Conservation (phyloP, 257 asterid species). For the Primulina tabacum region DNA sequence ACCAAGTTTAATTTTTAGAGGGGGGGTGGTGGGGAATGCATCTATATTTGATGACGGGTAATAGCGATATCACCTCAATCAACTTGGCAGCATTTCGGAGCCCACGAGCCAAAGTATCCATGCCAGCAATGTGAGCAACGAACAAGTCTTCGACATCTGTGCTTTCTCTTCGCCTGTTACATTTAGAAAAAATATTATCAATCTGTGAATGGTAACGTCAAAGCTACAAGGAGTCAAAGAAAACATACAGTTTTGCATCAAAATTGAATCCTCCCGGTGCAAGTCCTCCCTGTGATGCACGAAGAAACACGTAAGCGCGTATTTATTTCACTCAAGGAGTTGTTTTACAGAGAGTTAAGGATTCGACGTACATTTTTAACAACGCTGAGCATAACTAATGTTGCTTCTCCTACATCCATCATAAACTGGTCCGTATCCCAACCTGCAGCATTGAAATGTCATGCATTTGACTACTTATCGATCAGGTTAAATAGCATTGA, state of each 20-base stretch:
- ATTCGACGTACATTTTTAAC: conserved; percentile 59
- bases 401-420: conserved; percentile 96
- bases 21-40: too few relatives aligned
- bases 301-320: not conserved
- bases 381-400: conserved; percentile 77
- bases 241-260: conserved; percentile 84
- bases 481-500: not conserved
- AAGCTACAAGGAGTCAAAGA: not conserved
- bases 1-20: not conserved
- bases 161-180: conserved; percentile 87
- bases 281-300: conserved; percentile 68
- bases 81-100: conserved; percentile 87
- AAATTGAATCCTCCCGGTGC: conserved; percentile 99
- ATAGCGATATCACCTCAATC: conserved; percentile 48
- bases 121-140: conserved; percentile 91
- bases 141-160: conserved; percentile 92
- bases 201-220: not conserved
- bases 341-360: not conserved
- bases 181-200: not conserved
- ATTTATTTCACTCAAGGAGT: not conserved
- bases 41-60: not conserved
- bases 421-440: conserved; percentile 99
- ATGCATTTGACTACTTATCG: not conserved
- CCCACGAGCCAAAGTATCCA: conserved; percentile 96
- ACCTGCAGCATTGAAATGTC: conserved; percentile 43